A percentile compares a stretch with the other conserved stretches of the same genome.
These are phyloP conservation scores for Annulohypoxylon moriforme DNA, from an alignment of 495 filamentous ascomycete genomes.

Conservation along the genomic window DNA sequence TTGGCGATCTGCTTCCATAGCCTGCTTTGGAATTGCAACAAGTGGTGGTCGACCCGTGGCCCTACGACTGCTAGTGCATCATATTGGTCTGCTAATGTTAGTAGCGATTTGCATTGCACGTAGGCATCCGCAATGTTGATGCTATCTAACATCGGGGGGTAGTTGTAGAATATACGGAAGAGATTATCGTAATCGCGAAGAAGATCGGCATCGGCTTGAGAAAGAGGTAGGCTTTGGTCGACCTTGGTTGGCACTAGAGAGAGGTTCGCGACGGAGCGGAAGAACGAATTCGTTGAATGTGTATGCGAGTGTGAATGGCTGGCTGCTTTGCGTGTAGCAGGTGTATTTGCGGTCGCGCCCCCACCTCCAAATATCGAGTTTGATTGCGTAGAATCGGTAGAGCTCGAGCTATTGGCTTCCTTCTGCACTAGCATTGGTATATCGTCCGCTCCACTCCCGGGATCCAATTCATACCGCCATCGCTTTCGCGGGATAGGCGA, in stretches of 20 bases:
- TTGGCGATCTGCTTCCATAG: constrained; percentile 95
- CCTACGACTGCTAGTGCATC: constrained; percentile 89
- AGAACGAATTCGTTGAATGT: constrained; percentile 74
- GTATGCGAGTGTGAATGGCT: constrained; percentile 63
- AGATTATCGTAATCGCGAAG: constrained; percentile 93
- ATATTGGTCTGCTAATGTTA: constrained; percentile 88
- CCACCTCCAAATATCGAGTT: constrained; percentile 59
- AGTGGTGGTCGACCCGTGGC: constrained; percentile 89
- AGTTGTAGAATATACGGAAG: constrained; percentile 93
- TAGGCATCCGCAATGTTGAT: constrained; percentile 92
- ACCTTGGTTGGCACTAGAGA: constrained; percentile 59
- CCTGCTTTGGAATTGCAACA: constrained; percentile 87
- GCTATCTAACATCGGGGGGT: constrained; percentile 79
- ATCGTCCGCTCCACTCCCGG: constrained; percentile 76
- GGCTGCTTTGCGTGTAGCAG: constrained; percentile 44
- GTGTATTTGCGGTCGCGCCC: constrained; percentile 40
- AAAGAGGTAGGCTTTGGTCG: constrained; percentile 54
- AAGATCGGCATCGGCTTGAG: constrained; percentile 70
- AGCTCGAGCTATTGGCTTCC: constrained; percentile 47
- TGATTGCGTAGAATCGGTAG: constrained; percentile 32
- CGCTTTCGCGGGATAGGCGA: constrained; percentile 63
- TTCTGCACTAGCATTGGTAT: constrained; percentile 91
- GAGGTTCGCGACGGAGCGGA: constrained; percentile 86
- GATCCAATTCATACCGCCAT: constrained; percentile 90
- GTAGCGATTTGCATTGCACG: constrained; percentile 87